Percentiles rank a stretch among this genome's conserved stretches.
phyloP scores from a whole-genome alignment of 164 flowering plant genomes.

The Cinnamomum micranthum region DNA sequence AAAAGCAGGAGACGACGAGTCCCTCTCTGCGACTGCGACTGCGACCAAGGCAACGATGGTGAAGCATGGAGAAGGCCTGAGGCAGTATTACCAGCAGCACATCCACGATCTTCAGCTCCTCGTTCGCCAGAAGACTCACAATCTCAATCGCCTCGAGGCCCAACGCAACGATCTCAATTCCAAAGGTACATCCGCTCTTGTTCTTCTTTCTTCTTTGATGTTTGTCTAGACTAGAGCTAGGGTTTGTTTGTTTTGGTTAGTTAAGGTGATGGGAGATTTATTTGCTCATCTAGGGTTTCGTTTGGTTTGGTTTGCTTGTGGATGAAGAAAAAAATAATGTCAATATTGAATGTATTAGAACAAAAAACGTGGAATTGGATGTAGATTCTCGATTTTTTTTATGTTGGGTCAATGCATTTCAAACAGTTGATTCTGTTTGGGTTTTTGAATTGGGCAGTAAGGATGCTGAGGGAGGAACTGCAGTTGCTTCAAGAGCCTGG shows the following conservation, averaged over 20 bases:
- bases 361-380: not conserved
- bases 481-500: constrained; percentile 98
- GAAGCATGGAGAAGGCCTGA: constrained; percentile 81
- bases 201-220: not conserved
- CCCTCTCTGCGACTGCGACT: constrained; percentile 6
- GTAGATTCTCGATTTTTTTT: not conserved
- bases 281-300: not conserved
- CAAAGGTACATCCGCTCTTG: constrained; percentile 42
- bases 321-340: no score
- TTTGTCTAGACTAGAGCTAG: no score
- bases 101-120: constrained; percentile 84
- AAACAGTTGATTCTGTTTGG: not conserved
- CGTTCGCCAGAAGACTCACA: constrained; percentile 75
- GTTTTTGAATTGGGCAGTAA: constrained; percentile 37
- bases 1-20: constrained; percentile 16
- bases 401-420: not conserved
- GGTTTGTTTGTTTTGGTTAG: no score
- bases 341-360: no score
- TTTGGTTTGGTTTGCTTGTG: no score
- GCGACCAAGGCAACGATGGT: constrained; percentile 21
- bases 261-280: no score
- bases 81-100: constrained; percentile 79
- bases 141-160: constrained; percentile 92
- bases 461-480: constrained; percentile 88
- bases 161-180: constrained; percentile 96